Evolutionary conservation across 108 stramenopile species (phyloP), one percentile per base, ranked within the genome.

Genomic region (Skeletonema tropicum): DNA sequence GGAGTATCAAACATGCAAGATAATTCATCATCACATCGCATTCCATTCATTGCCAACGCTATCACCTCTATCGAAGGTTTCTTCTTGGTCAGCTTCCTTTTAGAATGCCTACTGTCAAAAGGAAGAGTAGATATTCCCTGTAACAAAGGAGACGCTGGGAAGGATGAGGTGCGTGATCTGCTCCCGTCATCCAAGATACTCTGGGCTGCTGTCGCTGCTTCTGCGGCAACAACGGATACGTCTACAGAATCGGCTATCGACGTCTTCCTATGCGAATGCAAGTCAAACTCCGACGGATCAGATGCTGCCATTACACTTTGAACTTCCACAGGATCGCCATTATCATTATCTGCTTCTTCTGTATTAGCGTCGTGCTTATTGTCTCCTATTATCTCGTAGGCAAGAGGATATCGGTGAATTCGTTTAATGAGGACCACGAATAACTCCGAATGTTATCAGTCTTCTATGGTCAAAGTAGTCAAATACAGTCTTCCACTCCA

Each of bases 401-500:
- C 85, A 70, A 87, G 39, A 3, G 96, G 96, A 66, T 81, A 95
- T 39, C 82, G 72, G 68, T 97, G 97, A 55, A 97, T 86, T 41
- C 97, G 83, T 1, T 76, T 63, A 17, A 97, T 72, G 21, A 97
- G 60, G 13, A n/a, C 94, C 94, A 74, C 91, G 85, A 25, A 94
- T 73, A 1, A 94, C 70, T 21, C 97, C 97, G 78, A 97, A 97
- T 2, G 95, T 85, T 33, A 91, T 73, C 63, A 97, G 76, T 70
- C 95, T 81, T 35, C 91, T 86, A 64, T 95, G 93, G 77, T 97
- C 96, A 73, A 97, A 82, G 35, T 81, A 64, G 21, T 88, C 78
- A 57, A 93, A 88, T 14, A 88, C 75, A 26, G 74, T 67, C 14
- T 84, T 86, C 91, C 89, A 90, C 38, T 90, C 91, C 14, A 86